Evolutionary conservation across 352 stramenopile genomes (phyloP).

Genomic region (Thraustochytrium sp.): DNA sequence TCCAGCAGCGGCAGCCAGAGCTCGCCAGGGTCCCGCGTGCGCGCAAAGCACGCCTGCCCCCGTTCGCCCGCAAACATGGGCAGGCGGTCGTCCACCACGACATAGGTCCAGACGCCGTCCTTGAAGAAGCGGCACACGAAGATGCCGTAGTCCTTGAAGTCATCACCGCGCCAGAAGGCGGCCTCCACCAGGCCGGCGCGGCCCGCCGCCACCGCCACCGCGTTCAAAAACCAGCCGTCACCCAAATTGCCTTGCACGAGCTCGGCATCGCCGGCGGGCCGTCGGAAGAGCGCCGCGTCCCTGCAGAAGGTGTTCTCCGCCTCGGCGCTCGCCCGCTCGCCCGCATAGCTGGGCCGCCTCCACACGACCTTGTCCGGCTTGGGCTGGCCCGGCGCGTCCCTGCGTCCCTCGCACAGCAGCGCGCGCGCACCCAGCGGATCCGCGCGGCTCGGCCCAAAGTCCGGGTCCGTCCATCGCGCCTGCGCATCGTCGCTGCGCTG

Average conservation of each 20-base stretch:
- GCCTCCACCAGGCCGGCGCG: constrained; percentile 66
- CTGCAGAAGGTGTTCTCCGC: not conserved
- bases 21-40: constrained; percentile 25
- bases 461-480: constrained; percentile 8
- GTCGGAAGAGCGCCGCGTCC: not conserved
- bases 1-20: constrained; percentile 71
- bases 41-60: constrained; percentile 44
- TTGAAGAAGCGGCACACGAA: constrained; percentile 87
- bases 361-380: constrained; percentile 9
- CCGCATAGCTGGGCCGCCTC: not conserved
- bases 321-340: not conserved
- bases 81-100: constrained; percentile 78
- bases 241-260: constrained; percentile 74
- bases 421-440: not conserved
- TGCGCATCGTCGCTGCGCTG: not conserved
- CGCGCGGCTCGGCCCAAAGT: constrained; percentile 10
- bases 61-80: constrained; percentile 65
- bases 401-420: constrained; percentile 15
- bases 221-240: constrained; percentile 85
- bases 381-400: not conserved
- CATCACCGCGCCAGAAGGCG: constrained; percentile 67
- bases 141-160: constrained; percentile 64
- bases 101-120: constrained; percentile 80
- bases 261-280: not conserved
- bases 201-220: constrained; percentile 73